These are phyloP conservation scores for Chamaecyparis obtusa DNA, from an alignment of 75 land plant species.

Conservation along the genomic window DNA sequence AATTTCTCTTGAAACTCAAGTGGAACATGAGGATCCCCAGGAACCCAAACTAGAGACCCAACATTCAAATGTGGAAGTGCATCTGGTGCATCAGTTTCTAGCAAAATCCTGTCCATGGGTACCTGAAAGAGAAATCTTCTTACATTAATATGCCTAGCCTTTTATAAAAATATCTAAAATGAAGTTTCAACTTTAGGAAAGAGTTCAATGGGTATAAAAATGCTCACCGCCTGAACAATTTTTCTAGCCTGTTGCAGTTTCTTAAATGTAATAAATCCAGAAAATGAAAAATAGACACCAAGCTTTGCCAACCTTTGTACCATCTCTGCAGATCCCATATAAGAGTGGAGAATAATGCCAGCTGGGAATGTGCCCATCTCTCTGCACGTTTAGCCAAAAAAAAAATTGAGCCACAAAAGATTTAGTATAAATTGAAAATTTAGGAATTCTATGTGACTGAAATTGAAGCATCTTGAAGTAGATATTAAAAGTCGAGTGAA, in stretches of 20 bases:
- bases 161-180: background rate
- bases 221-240: conserved; percentile 58
- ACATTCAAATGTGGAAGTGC: conserved; percentile 51
- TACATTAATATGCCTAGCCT: conserved; percentile 4
- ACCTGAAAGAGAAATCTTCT: conserved; percentile 31
- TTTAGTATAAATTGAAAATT: background rate
- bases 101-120: conserved; percentile 65
- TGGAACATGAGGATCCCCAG: conserved; percentile 43
- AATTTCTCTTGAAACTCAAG: conserved; percentile 16
- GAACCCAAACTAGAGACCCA: conserved; percentile 42
- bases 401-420: background rate
- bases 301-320: conserved; percentile 70
- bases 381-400: conserved; percentile 20
- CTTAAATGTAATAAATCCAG: conserved; percentile 76
- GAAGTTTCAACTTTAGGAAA: background rate
- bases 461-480: background rate
- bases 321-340: conserved; percentile 82
- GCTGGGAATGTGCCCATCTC: conserved; percentile 81
- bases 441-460: background rate
- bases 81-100: conserved; percentile 92
- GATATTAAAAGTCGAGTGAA: background rate
- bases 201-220: background rate
- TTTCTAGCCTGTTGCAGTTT: conserved; percentile 69
- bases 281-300: conserved; percentile 93
- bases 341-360: conserved; percentile 94